Percentiles rank a stretch among this genome's conserved stretches.
Evolutionary conservation across 2,329 filamentous ascomycete genomes (phyloP).

Genomic region (Pestalotiopsis sp.): DNA sequence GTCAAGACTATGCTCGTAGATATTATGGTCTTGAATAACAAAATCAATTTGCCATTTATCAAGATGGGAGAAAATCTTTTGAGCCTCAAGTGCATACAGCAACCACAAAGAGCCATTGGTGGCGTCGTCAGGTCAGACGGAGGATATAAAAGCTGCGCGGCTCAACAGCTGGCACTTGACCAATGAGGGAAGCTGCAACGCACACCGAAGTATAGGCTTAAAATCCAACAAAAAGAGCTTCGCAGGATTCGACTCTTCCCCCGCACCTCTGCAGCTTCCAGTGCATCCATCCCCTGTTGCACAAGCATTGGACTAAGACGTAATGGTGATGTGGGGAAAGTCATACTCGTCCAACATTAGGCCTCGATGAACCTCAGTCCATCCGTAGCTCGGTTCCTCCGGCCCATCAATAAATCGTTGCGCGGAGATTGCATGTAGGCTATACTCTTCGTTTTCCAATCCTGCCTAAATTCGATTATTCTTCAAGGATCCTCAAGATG

Average conservation of each 20-base stretch:
- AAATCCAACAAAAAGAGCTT: not conserved
- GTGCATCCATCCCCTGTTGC: not conserved
- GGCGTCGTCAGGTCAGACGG: too few relatives aligned
- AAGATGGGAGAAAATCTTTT: too few relatives aligned
- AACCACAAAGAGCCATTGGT: too few relatives aligned
- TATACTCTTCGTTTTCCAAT: not conserved
- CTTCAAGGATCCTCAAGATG: not conserved
- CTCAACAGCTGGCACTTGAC: too few relatives aligned
- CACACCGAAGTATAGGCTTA: too few relatives aligned
- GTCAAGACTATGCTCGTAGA: too few relatives aligned
- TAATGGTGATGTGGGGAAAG: slow-evolving; percentile 8
- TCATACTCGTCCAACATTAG: not conserved
- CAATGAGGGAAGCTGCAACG: too few relatives aligned
- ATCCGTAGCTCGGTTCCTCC: not conserved
- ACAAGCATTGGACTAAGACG: slow-evolving; percentile 6
- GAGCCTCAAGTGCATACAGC: too few relatives aligned
- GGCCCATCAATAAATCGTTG: not conserved
- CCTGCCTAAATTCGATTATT: not conserved
- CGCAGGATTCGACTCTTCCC: not conserved
- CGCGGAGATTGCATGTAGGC: not conserved
- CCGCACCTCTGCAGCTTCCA: slow-evolving; percentile 3
- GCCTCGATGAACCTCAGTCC: not conserved
- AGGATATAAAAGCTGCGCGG: too few relatives aligned
- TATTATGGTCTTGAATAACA: too few relatives aligned
- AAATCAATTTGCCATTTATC: too few relatives aligned